Percentiles rank a stretch among this genome's conserved stretches.
phyloP scores from a whole-genome alignment of 331 rosid genomes.

The Ulmus americana region DNA sequence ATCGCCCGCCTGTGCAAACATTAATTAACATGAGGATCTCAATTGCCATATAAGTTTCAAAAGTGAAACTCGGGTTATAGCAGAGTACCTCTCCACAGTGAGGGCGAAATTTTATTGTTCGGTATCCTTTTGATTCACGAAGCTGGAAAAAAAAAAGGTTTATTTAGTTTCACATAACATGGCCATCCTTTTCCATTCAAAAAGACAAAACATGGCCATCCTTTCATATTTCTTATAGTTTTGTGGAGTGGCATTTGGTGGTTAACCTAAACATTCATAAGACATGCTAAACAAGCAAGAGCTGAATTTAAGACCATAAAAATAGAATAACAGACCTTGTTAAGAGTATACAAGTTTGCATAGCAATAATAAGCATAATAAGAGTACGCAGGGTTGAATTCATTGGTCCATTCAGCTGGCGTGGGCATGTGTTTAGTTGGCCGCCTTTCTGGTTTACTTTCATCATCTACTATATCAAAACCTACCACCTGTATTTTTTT shows the following conservation, averaged over 20 bases:
- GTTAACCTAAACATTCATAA: neutral
- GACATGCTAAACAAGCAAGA: conserved; percentile 4
- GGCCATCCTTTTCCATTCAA: no score
- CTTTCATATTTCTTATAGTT: no score
- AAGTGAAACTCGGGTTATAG: conserved; percentile 6
- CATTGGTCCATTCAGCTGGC: conserved; percentile 72
- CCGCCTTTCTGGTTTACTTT: conserved; percentile 74
- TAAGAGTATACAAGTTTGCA: conserved; percentile 61
- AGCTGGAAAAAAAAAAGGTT: conserved; percentile 39
- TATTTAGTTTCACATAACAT: conserved; percentile 1
- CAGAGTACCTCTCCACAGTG: conserved; percentile 73
- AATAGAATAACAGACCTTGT: conserved; percentile 44
- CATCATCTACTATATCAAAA: conserved; percentile 72
- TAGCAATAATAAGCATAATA: conserved; percentile 63
- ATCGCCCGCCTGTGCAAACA: conserved; percentile 58
- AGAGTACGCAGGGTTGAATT: conserved; percentile 69
- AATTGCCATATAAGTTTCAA: conserved; percentile 7
- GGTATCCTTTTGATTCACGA: conserved; percentile 71
- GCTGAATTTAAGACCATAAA: neutral
- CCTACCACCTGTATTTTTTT: conserved; percentile 57
- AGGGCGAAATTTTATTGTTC: conserved; percentile 61
- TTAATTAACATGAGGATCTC: conserved; percentile 14
- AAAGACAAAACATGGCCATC: no score
- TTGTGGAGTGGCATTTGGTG: no score
- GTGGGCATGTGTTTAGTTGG: conserved; percentile 84